Evolutionary conservation across 495 filamentous ascomycete species (phyloP), one percentile per base, ranked within the genome.

Genomic region (Melanomma pulvis-pyrius): DNA sequence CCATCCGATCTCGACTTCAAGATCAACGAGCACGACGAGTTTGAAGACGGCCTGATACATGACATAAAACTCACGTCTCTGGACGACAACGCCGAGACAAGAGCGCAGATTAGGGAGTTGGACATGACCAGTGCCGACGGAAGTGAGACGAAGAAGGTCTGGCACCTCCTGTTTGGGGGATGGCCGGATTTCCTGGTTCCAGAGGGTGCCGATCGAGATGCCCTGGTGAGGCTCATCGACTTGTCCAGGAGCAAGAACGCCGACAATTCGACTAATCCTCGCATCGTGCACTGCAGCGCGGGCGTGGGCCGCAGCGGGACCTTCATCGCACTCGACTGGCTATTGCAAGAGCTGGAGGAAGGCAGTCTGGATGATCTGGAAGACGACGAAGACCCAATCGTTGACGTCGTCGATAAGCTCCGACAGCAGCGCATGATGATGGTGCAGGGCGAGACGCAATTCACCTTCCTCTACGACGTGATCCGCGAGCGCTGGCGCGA

Each of bases 111-210:
- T 25, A 82, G 86, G 24, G 84, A 85, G 66, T 73, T 89, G 12
- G 71, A 79, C 47, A 72, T 89, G 46, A 78, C 74, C 6, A 76
- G 86, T 39, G 83, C 82, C 0, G 83, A 85, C 48, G 85, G 83
- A 1, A 82, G 83, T 26, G 79, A 86, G 59, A 82, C 87, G 34
- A 92, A 89, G 73, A 84, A 83, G 1, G 84, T 98, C 44, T 96
- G 86, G 85, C 94, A 99, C 76, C 87, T 96, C 50, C 83, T 97
- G 7, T 99, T 96, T 76, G 88, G 87, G 56, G 89, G 87, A 51
- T 99, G 96, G 94, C 92, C 94, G 34, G 94, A 99, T 77, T 96
- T 94, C 71, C 87, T 88, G 24, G 89, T 96, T 12, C 93, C 96
- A 0, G 88, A 90, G 71, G 85, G 90, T 24, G 84, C 88, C 22